Percentiles rank a stretch among this genome's conserved stretches.
Evolutionary conservation across 371 early-diverging fungal species (phyloP).

Genomic region (Caulochytrium protostelioides): DNA sequence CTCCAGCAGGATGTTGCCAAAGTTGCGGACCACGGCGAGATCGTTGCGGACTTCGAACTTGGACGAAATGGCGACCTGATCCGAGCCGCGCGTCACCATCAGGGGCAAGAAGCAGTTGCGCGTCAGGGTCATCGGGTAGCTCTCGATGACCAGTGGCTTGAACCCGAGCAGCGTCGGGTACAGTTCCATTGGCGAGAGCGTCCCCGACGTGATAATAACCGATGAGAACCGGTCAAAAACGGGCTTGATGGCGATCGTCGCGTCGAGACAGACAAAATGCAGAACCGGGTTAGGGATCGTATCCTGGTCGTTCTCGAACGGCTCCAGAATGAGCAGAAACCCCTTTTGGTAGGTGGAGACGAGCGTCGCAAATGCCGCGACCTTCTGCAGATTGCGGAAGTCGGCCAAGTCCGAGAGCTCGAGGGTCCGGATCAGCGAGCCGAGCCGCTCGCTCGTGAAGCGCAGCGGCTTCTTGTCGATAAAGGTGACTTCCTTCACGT

Average conservation of each 20-base stretch:
- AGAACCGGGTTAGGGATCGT: slow-evolving; percentile 87
- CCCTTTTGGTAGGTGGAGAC: slow-evolving; percentile 91
- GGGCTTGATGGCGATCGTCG: slow-evolving; percentile 89
- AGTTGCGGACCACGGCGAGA: slow-evolving; percentile 97
- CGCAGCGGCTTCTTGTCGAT: slow-evolving; percentile 84
- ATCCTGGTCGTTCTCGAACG: slow-evolving; percentile 80
- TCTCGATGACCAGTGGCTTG: slow-evolving; percentile 54
- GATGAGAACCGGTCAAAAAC: slow-evolving; percentile 89
- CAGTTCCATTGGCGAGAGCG: slow-evolving; percentile 95
- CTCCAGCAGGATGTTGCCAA: slow-evolving; percentile 92
- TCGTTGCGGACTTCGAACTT: slow-evolving; percentile 96
- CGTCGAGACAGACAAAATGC: slow-evolving; percentile 89
- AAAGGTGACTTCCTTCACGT: slow-evolving; percentile 75
- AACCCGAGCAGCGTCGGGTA: slow-evolving; percentile 96
- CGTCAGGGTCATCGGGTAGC: slow-evolving; percentile 83
- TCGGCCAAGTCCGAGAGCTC: slow-evolving; percentile 81
- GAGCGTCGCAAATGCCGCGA: slow-evolving; percentile 89
- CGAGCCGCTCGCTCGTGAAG: slow-evolving; percentile 46
- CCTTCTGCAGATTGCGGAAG: slow-evolving; percentile 52
- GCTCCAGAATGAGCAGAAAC: slow-evolving; percentile 93
- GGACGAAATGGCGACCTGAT: slow-evolving; percentile 89
- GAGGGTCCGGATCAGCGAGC: slow-evolving; percentile 68
- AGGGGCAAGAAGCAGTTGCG: slow-evolving; percentile 88
- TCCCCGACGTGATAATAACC: slow-evolving; percentile 98
- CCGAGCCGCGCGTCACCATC: slow-evolving; percentile 88